Evolutionary conservation across 805 yeast genomes (phyloP).

Genomic region (Ascoidea tarda): DNA sequence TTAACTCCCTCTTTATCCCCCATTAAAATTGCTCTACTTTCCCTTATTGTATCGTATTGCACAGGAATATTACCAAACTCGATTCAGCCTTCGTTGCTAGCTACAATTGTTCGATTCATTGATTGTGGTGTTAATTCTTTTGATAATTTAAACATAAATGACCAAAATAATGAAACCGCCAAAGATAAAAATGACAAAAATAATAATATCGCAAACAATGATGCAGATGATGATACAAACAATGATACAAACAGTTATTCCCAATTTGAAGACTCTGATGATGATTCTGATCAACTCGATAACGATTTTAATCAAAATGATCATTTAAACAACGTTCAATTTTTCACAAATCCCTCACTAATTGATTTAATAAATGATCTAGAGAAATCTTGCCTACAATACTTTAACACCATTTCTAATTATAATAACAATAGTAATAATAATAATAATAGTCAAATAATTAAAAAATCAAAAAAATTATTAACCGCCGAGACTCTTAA

Average conservation of each 20-base stretch:
- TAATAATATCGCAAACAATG: constrained; percentile 17
- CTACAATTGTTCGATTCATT: constrained; percentile 29
- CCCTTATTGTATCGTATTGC: constrained; percentile 33
- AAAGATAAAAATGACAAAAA: constrained; percentile 20
- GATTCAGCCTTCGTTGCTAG: constrained; percentile 24
- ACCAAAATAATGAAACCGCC: constrained; percentile 3
- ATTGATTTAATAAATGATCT: constrained; percentile 2
- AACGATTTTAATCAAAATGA: too few relatives aligned
- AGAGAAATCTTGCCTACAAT: not conserved
- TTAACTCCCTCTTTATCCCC: constrained; percentile 34
- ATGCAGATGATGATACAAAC: constrained; percentile 10
- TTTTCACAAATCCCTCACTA: constrained; percentile 2
- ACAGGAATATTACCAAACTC: constrained; percentile 23
- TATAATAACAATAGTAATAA: too few relatives aligned
- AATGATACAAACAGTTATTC: constrained; percentile 9
- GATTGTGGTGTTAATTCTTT: constrained; percentile 18
- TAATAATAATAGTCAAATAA: too few relatives aligned
- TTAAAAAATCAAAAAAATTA: too few relatives aligned
- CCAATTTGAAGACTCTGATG: not conserved
- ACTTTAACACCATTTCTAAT: too few relatives aligned
- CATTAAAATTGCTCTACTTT: constrained; percentile 34
- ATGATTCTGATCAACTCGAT: not conserved
- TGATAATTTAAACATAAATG: constrained; percentile 8
- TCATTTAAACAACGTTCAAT: not conserved
- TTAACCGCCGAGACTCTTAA: not conserved